A percentile compares a stretch with the other conserved stretches of the same genome.
Conservation (phyloP, 1,139 yeast species). For the Tardiomyces blankii region DNA sequence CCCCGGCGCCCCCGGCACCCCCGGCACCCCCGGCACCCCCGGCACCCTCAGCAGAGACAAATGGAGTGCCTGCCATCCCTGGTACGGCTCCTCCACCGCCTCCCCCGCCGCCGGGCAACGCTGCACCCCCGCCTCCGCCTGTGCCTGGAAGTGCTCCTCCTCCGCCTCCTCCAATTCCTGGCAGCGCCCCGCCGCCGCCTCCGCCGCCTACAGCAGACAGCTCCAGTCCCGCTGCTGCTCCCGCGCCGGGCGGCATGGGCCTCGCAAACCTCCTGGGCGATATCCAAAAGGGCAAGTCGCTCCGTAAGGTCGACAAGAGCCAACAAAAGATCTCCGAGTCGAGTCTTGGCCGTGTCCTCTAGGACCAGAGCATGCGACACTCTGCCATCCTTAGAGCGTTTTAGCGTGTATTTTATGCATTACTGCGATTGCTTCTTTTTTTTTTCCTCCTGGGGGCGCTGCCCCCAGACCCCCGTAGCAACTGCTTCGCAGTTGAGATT, state of each 20-base stretch:
- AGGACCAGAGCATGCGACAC: too few species aligned
- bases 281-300: constrained; percentile 40
- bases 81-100: constrained; percentile 10
- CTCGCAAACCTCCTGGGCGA: constrained; percentile 43
- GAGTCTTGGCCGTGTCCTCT: constrained; percentile 41
- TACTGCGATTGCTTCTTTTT: too few species aligned
- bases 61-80: constrained; percentile 9
- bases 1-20: constrained; percentile 13
- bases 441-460: too few species aligned
- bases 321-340: constrained; percentile 36
- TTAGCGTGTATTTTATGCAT: not conserved
- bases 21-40: constrained; percentile 13
- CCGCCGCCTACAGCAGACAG: constrained; percentile 16
- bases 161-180: constrained; percentile 26
- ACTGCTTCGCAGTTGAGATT: not conserved
- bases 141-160: constrained; percentile 19
- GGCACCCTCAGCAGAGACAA: constrained; percentile 12
- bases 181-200: constrained; percentile 18
- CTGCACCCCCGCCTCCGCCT: constrained; percentile 15
- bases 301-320: constrained; percentile 38
- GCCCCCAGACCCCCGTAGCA: too few species aligned
- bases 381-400: constrained; percentile 22
- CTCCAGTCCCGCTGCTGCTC: constrained; percentile 20
- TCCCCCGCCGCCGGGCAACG: constrained; percentile 12
- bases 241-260: constrained; percentile 27